Evolutionary conservation across 192 early-diverging fungal species (phyloP), one percentile per base, ranked within the genome.

Genomic region (Thamnidium elegans): DNA sequence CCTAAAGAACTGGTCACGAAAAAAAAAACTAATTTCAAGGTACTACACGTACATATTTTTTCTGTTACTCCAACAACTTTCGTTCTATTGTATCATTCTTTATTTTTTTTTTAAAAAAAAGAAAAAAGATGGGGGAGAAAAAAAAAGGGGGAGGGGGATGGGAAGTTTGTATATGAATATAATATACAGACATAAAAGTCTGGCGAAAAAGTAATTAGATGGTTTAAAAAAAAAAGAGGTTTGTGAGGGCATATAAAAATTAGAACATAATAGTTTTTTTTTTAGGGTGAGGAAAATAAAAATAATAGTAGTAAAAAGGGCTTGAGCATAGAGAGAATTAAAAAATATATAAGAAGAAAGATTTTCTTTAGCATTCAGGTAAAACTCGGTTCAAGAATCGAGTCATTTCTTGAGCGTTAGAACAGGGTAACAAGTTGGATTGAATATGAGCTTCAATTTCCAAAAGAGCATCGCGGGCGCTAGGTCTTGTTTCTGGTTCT

Each of bases 401-500:
- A 10, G 59, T 48, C 43, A 74, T 45, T 30, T 68, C 66, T 31
- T 74, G 55, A n/a, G 72, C 26, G 15, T 58, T 56, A 19, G 67
- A 50, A 43, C 67, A 69, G 30, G 54, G 72, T 8, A 74, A 58
- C 50, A 74, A 36, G 32, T 62, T 59, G 42, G 62, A 52, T 56
- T 74, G 58, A 32, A 74, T 52, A 63, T 74, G 72, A 21, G 72
- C 67, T 62, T 74, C 72, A 46, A 74, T 69, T 66, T 74, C 72
- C 48, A 68, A 39, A 13, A 71, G 53, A 32, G 71, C 74, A 65
- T 76, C 74, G 43, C 56, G 55, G 39, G 74, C 74, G 44, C 55
- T 50, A 3, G 74, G 74, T 46, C 74, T 61, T 5, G 62, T 66
- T 43, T 46, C 45, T 26, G 66, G 47, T 14, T 76, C 74, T 65